Base-by-base conservation (phyloP, 768 basidiomycete genomes). In the Suillus americanus region DNA sequence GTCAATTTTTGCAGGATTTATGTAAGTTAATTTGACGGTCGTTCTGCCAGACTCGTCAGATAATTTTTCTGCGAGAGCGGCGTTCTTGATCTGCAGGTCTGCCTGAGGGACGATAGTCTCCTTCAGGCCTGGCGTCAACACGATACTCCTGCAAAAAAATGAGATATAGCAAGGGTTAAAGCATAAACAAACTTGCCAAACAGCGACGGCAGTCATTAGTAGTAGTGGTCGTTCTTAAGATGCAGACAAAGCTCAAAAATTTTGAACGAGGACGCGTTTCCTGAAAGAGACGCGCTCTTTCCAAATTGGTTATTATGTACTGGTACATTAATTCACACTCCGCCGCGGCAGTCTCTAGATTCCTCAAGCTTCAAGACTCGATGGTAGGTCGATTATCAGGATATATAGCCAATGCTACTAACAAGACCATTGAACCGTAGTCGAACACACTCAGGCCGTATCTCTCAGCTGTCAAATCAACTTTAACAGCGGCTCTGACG, bases 391-490 rank as follows among this genome's bases (percentile, higher is more conserved):
- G 43, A 65, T 61, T 13, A 13, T 56, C 43, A 64, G 38, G 41
- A n/a, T n/a, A 14, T 30, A 20, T 40, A 20, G 48, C 60, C 18
- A 14, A 46, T 57, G 68, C 61, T 45, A 53, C 53, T 64, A 16
- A 33, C 54, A 64, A 68, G 64, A 66, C 67, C 65, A 46, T 45
- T 61, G 30, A 45, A 64, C 37, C 7, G 63, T 70, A 99, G 97
- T 97, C 97, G 1, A 97, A 98, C 82, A 91, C 93, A 7, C 83
- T 99, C 54, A 86, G 97, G 73, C 96, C 97, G 3, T 99, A 99
- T 79, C 90, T 99, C 62, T 91, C 94, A 28, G 95, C 95, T 23
- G 97, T 99, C 63, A 85, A 97, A 68, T 94, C 94, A 7, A 97
- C 97, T 28, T 83, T 99, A 59, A 99, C 97, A n/a, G 97, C 97